These are phyloP conservation scores for Astragalus glycyphyllos DNA, from an alignment of 306 rosid species.

Conservation along the genomic window DNA sequence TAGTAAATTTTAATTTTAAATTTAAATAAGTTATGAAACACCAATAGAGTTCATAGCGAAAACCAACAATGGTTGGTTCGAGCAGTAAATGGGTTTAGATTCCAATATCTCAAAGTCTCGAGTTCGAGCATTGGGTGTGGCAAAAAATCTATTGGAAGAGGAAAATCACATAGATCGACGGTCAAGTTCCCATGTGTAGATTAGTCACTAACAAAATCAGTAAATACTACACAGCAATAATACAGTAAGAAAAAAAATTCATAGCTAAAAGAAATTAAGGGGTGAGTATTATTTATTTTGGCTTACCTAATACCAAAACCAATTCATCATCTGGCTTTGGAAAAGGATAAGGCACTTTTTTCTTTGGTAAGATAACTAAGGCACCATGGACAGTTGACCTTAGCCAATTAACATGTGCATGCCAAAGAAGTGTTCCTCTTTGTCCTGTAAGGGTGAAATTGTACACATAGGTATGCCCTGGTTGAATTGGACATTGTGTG, in stretches of 20 bases:
- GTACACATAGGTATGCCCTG: conserved; percentile 72
- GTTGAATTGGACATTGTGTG: conserved; percentile 83
- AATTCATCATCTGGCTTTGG: conserved; percentile 81
- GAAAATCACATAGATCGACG: too few species aligned
- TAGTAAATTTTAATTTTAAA: not conserved
- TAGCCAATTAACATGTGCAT: conserved; percentile 88
- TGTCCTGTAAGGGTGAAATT: conserved; percentile 90
- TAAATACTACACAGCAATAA: too few species aligned
- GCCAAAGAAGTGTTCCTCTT: conserved; percentile 93
- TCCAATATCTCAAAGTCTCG: too few species aligned
- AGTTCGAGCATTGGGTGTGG: too few species aligned
- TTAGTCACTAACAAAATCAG: too few species aligned
- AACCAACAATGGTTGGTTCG: too few species aligned
- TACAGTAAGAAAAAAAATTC: too few species aligned
- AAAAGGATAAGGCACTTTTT: conserved; percentile 86
- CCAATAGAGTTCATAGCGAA: not conserved
- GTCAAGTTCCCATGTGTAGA: too few species aligned
- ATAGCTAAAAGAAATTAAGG: too few species aligned
- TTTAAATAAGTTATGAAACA: not conserved
- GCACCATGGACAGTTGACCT: conserved; percentile 91
- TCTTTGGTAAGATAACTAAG: conserved; percentile 82
- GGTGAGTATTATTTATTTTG: not conserved
- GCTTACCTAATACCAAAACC: conserved; percentile 70
- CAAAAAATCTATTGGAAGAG: too few species aligned
- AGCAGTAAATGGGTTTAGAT: too few species aligned